Percentiles rank a stretch among this genome's conserved stretches.
phyloP scores from a whole-genome alignment of 768 basidiomycete genomes.

The Trametes sanguinea region DNA sequence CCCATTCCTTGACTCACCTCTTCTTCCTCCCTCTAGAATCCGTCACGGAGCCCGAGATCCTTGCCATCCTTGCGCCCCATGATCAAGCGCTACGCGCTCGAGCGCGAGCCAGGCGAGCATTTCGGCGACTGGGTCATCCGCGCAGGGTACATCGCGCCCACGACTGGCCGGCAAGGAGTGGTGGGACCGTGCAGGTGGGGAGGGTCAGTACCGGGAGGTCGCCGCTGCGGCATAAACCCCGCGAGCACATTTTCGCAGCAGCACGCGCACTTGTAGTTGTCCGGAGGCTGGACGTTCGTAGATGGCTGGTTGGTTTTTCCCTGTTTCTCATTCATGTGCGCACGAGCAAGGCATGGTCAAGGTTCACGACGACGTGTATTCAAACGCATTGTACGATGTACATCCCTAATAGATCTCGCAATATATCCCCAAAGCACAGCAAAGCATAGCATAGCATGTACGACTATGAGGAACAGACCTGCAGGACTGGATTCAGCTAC shows the following conservation, averaged over 20 bases:
- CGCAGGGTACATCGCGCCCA: slow-evolving; percentile 86
- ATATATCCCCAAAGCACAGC: background rate
- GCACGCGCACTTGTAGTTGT: background rate
- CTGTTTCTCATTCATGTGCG: background rate
- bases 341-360: background rate
- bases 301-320: background rate
- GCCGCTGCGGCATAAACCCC: slow-evolving; percentile 16
- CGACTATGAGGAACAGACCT: background rate
- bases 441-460: background rate
- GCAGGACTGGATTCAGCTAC: background rate
- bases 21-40: slow-evolving; percentile 51
- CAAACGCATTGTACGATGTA: slow-evolving; percentile 8
- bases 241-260: background rate
- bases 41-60: slow-evolving; percentile 88
- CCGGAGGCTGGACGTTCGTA: background rate
- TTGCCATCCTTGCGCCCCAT: slow-evolving; percentile 90
- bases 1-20: too few relatives aligned
- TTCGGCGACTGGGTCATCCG: slow-evolving; percentile 97
- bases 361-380: background rate
- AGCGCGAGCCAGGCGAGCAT: slow-evolving; percentile 82
- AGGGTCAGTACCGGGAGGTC: slow-evolving; percentile 55
- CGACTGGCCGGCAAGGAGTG: slow-evolving; percentile 81
- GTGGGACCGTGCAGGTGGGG: slow-evolving; percentile 85
- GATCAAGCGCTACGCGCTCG: slow-evolving; percentile 92
- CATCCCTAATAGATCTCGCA: background rate